A percentile compares a stretch with the other conserved stretches of the same genome.
phyloP scores from a whole-genome alignment of 257 asterid species.

The Solanum chaucha region DNA sequence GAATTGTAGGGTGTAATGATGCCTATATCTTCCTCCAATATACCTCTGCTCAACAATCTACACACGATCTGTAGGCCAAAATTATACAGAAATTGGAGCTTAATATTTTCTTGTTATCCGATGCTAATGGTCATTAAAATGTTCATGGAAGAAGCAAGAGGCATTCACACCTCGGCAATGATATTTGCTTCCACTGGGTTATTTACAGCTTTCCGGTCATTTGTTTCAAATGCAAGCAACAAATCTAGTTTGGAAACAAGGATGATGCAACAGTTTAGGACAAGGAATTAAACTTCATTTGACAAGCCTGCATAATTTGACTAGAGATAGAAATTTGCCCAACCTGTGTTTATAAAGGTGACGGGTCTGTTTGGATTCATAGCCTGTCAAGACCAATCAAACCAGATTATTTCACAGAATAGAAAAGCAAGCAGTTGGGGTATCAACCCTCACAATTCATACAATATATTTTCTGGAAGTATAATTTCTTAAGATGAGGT shows the following conservation, averaged over 20 bases:
- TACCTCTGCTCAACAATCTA: constrained; percentile 48
- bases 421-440: not conserved
- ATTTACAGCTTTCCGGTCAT: constrained; percentile 51
- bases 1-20: constrained; percentile 90
- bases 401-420: constrained; percentile 1
- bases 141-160: not conserved
- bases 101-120: too few relatives aligned
- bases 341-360: constrained; percentile 86
- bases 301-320: not conserved
- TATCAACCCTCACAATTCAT: not conserved
- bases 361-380: constrained; percentile 68
- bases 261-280: not conserved
- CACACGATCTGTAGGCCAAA: constrained; percentile 32
- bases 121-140: not conserved
- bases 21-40: constrained; percentile 66
- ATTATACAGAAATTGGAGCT: not conserved
- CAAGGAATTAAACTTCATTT: not conserved
- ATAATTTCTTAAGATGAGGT: not conserved
- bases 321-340: not conserved
- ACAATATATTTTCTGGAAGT: not conserved
- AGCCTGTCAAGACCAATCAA: constrained; percentile 38
- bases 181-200: constrained; percentile 80
- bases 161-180: constrained; percentile 50
- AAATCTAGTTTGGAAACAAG: constrained; percentile 30
- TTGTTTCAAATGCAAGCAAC: constrained; percentile 69